Conservation (phyloP, 345 rosid genomes). For the Populus alba region DNA sequence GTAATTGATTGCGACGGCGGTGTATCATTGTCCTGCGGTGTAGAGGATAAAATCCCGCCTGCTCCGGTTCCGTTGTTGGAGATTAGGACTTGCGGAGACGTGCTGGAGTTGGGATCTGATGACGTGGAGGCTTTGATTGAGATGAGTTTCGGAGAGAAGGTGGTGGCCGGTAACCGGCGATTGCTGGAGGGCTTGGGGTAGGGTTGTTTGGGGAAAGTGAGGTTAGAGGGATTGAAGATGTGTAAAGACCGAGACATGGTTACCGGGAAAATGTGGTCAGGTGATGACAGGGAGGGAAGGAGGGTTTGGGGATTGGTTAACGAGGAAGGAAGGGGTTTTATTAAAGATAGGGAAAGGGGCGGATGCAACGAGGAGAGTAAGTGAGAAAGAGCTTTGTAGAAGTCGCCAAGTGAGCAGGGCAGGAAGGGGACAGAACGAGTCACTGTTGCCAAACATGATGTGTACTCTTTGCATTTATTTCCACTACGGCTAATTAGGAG, state of each 20-base stretch:
- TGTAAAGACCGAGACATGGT: constrained; percentile 73
- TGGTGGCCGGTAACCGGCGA: constrained; percentile 32
- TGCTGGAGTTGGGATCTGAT: constrained; percentile 42
- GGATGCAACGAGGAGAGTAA: constrained; percentile 40
- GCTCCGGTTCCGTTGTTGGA: constrained; percentile 54
- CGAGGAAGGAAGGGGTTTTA: neutral
- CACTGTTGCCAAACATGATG: neutral
- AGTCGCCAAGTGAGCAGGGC: constrained; percentile 26
- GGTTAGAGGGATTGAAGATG: constrained; percentile 44
- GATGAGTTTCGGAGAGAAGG: constrained; percentile 21
- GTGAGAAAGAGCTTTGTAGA: constrained; percentile 20
- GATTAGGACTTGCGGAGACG: constrained; percentile 41
- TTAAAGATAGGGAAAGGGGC: constrained; percentile 16
- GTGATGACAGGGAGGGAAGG: neutral
- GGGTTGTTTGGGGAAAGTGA: constrained; percentile 35
- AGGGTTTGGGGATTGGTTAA: neutral
- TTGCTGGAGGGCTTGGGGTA: constrained; percentile 30
- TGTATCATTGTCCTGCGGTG: neutral
- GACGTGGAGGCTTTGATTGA: constrained; percentile 43
- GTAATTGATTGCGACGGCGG: neutral
- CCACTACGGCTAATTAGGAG: neutral
- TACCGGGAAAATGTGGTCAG: constrained; percentile 7
- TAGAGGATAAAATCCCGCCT: neutral
- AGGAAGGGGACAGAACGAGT: too few relatives aligned
- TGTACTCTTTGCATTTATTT: neutral